Percentiles rank a stretch among this genome's conserved stretches.
Conservation (phyloP, 495 filamentous ascomycete species). For the Pyrenopolyporus hunteri region DNA sequence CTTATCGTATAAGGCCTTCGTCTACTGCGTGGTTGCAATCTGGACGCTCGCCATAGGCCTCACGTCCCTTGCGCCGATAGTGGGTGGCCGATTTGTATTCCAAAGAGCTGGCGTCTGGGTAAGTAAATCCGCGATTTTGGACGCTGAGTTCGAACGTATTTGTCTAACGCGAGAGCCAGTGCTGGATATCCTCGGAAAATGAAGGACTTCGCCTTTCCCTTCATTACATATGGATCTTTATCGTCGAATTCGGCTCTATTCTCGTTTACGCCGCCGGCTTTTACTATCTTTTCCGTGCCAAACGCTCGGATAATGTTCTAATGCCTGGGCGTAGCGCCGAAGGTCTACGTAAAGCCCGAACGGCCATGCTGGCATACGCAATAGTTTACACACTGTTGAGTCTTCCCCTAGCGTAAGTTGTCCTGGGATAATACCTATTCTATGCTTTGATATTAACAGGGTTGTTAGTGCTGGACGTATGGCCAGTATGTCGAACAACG, state of each 20-base stretch:
- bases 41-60: constrained; percentile 59
- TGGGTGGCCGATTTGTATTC: constrained; percentile 55
- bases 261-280: constrained; percentile 63
- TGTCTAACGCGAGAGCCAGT: constrained; percentile 44
- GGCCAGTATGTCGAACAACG: constrained; percentile 57
- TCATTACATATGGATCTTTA: constrained; percentile 72
- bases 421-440: background rate
- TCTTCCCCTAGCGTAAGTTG: constrained; percentile 36
- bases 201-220: constrained; percentile 57
- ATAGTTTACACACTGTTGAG: constrained; percentile 32
- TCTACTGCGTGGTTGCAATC: constrained; percentile 49
- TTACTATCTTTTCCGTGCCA: constrained; percentile 55
- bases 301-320: constrained; percentile 38
- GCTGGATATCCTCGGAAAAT: constrained; percentile 57
- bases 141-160: background rate
- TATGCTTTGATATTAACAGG: constrained; percentile 27
- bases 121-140: constrained; percentile 26
- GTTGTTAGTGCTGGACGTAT: constrained; percentile 66
- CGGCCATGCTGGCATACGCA: constrained; percentile 37
- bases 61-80: constrained; percentile 56
- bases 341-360: constrained; percentile 19
- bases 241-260: constrained; percentile 67
- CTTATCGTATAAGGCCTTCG: constrained; percentile 53
- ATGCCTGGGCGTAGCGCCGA: constrained; percentile 12
- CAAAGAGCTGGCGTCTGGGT: constrained; percentile 62